Conservation (phyloP, 2,329 filamentous ascomycete genomes). For the Talaromyces atroroseus region DNA sequence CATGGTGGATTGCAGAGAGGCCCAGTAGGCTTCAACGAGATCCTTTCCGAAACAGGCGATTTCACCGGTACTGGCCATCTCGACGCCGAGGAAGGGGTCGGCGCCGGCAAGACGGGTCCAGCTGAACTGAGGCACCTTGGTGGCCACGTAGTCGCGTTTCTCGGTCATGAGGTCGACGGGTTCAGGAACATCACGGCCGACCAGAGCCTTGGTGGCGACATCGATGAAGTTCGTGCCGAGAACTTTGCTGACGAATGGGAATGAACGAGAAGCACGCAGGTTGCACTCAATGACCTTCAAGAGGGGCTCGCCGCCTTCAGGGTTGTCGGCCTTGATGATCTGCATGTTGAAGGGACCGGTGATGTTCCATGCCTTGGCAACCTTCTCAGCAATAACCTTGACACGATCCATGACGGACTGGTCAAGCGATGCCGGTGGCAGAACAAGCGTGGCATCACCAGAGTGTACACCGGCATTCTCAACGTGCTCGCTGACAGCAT, state of each 20-base stretch:
- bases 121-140: conserved; percentile 97
- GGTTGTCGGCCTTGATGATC: conserved; percentile 85
- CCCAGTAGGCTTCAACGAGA: conserved; percentile 95
- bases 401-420: conserved; percentile 72
- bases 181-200: conserved; percentile 76
- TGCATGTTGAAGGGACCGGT: conserved; percentile 99
- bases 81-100: conserved; percentile 94
- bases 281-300: conserved; percentile 99
- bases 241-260: conserved; percentile 97
- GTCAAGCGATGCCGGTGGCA: conserved; percentile 79
- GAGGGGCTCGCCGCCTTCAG: conserved; percentile 66
- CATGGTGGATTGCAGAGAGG: conserved; percentile 93
- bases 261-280: conserved; percentile 91
- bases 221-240: conserved; percentile 96
- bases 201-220: conserved; percentile 84
- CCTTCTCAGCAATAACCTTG: conserved; percentile 94
- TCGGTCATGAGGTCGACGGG: conserved; percentile 81
- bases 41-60: conserved; percentile 98
- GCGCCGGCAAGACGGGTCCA: conserved; percentile 97
- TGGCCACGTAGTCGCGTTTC: conserved; percentile 87
- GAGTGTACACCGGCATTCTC: conserved; percentile 98
- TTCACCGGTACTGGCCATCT: conserved; percentile 95
- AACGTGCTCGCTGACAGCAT: conserved; percentile 92
- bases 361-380: conserved; percentile 94
- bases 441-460: conserved; percentile 88